These are phyloP conservation scores for Tulasnella sp. DNA, from an alignment of 768 basidiomycete genomes.

Conservation along the genomic window DNA sequence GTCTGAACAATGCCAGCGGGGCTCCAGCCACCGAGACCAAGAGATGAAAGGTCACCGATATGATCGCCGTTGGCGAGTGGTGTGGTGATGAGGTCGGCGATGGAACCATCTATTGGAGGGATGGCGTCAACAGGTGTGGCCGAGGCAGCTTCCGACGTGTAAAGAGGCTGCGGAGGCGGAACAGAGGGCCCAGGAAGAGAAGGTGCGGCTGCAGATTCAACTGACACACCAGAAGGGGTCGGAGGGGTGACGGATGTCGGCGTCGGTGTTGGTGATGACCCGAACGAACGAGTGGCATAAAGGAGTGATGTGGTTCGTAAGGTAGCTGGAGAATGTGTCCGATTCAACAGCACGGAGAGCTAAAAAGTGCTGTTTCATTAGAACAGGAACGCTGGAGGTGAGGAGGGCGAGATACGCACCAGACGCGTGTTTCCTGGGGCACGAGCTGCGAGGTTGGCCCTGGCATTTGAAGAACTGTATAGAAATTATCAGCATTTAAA, in stretches of 20 bases:
- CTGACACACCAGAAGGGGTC: not conserved
- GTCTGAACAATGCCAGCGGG: constrained; percentile 55
- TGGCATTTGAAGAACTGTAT: too few relatives aligned
- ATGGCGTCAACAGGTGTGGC: not conserved
- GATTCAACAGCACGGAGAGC: too few relatives aligned
- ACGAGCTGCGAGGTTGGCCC: too few relatives aligned
- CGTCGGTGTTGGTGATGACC: too few relatives aligned
- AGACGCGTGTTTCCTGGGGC: too few relatives aligned
- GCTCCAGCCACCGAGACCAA: constrained; percentile 53
- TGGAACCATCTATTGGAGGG: not conserved
- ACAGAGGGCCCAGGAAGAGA: not conserved
- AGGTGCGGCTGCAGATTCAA: not conserved
- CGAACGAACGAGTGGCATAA: too few relatives aligned
- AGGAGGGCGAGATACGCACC: too few relatives aligned
- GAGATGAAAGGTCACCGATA: constrained; percentile 53
- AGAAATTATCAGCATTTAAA: too few relatives aligned
- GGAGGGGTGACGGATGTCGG: not conserved
- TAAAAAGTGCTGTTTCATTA: too few relatives aligned
- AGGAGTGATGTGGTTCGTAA: too few relatives aligned
- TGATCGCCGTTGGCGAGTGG: constrained; percentile 14
- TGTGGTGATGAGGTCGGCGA: constrained; percentile 1
- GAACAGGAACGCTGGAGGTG: too few relatives aligned
- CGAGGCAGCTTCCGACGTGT: not conserved
- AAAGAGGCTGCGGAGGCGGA: not conserved
- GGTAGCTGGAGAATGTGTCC: too few relatives aligned